Evolutionary conservation across 495 filamentous ascomycete genomes (phyloP).

Genomic region (Ramalina peruviana): DNA sequence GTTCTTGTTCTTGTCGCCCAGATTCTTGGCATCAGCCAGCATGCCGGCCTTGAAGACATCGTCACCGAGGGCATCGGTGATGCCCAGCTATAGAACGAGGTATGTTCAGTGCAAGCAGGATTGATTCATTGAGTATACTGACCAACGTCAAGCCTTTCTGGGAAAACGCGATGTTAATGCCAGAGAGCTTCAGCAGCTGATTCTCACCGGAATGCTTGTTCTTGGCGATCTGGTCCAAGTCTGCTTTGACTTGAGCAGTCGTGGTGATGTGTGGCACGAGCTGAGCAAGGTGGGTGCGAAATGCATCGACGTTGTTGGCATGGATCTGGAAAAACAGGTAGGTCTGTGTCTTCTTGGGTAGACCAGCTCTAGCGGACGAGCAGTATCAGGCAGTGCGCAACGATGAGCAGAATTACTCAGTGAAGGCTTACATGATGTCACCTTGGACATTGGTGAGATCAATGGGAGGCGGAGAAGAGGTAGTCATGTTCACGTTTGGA

Average conservation of each 20-base stretch:
- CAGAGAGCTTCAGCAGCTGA: slow-evolving; percentile 8
- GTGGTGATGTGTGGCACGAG: slow-evolving; percentile 19
- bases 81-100: slow-evolving; percentile 14
- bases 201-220: slow-evolving; percentile 4
- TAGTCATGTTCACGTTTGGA: not conserved
- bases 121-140: not conserved
- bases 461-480: slow-evolving; percentile 4
- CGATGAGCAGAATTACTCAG: not conserved
- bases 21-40: slow-evolving; percentile 12
- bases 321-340: slow-evolving; percentile 24
- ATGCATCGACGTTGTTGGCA: slow-evolving; percentile 12
- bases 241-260: slow-evolving; percentile 10
- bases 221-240: slow-evolving; percentile 6
- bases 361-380: slow-evolving; percentile 18
- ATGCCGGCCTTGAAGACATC: slow-evolving; percentile 15
- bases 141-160: slow-evolving; percentile 21
- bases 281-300: slow-evolving; percentile 16
- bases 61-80: slow-evolving; percentile 15
- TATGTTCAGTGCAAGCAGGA: not conserved
- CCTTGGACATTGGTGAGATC: slow-evolving; percentile 13
- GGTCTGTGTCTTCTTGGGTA: slow-evolving; percentile 22
- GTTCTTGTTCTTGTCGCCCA: slow-evolving; percentile 11
- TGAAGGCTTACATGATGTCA: slow-evolving; percentile 11
- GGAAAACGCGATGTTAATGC: slow-evolving; percentile 22
- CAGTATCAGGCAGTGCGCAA: not conserved